phyloP scores from a whole-genome alignment of 805 yeast genomes.

The Suhomyces pyralidae region DNA sequence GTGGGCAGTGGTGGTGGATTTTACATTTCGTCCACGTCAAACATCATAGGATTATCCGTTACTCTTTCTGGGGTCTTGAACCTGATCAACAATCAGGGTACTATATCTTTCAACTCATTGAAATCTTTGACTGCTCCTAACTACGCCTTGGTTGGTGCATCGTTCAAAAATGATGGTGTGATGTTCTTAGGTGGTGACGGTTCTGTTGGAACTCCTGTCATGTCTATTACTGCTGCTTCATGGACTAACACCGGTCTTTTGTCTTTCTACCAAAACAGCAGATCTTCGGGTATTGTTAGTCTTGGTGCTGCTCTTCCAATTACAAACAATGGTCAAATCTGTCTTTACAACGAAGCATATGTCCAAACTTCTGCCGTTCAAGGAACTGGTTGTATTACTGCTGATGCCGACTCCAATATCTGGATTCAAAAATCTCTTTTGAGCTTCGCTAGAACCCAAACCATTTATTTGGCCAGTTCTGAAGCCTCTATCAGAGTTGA shows the following conservation, averaged over 20 bases:
- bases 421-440: slow-evolving; percentile 9
- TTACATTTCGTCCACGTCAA: slow-evolving; percentile 11
- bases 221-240: slow-evolving; percentile 8
- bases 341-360: slow-evolving; percentile 22
- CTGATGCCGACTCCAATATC: slow-evolving; percentile 11
- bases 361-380: slow-evolving; percentile 19
- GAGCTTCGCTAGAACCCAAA: slow-evolving; percentile 8
- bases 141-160: slow-evolving; percentile 7
- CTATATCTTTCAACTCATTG: slow-evolving; percentile 13
- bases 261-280: slow-evolving; percentile 18
- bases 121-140: slow-evolving; percentile 9
- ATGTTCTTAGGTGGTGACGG: slow-evolving; percentile 12
- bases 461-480: slow-evolving; percentile 8
- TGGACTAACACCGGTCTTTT: slow-evolving; percentile 20
- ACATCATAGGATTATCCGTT: slow-evolving; percentile 8
- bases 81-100: slow-evolving; percentile 19
- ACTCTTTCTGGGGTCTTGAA: slow-evolving; percentile 10
- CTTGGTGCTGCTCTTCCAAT: slow-evolving; percentile 12
- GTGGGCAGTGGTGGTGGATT: slow-evolving; percentile 14
- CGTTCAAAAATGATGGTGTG: slow-evolving; percentile 3
- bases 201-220: slow-evolving; percentile 9
- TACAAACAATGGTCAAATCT: slow-evolving; percentile 14
- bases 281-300: slow-evolving; percentile 18
- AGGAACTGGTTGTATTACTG: slow-evolving; percentile 29
- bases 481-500: slow-evolving; percentile 12